Conservation (phyloP, 2,329 filamentous ascomycete genomes). For the Cryoendolithus antarcticus region DNA sequence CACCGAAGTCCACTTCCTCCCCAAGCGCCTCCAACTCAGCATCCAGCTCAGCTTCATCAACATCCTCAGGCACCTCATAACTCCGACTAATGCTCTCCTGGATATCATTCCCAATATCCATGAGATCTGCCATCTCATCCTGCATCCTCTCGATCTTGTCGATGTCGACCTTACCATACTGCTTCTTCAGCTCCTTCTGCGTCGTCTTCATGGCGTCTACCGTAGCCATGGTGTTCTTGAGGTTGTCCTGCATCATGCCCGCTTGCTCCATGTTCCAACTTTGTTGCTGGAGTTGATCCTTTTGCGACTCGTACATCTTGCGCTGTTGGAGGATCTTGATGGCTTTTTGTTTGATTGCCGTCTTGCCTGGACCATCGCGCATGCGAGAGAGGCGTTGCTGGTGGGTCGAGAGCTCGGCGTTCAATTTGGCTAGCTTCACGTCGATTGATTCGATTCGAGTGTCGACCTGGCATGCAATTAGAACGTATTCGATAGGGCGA, state of each 20-base stretch:
- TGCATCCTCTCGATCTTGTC: constrained; percentile 96
- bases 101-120: constrained; percentile 97
- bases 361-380: constrained; percentile 91
- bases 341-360: constrained; percentile 83
- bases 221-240: constrained; percentile 97
- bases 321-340: constrained; percentile 87
- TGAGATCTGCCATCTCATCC: constrained; percentile 96
- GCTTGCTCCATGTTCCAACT: constrained; percentile 99
- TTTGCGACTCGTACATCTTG: constrained; percentile 87
- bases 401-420: constrained; percentile 78
- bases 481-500: constrained; percentile 3
- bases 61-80: constrained; percentile 93
- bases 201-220: constrained; percentile 96
- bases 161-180: constrained; percentile 95
- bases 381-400: constrained; percentile 80
- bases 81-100: constrained; percentile 83
- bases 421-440: constrained; percentile 85
- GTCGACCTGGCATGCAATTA: constrained; percentile 49
- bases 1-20: constrained; percentile 83
- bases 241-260: constrained; percentile 95
- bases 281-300: constrained; percentile 85
- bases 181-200: constrained; percentile 79
- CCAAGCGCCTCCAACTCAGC: constrained; percentile 91
- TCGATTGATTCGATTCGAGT: constrained; percentile 74
- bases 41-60: constrained; percentile 92